Conservation (phyloP, 192 early-diverging fungal genomes). For the Bifiguratus adelaidae region DNA sequence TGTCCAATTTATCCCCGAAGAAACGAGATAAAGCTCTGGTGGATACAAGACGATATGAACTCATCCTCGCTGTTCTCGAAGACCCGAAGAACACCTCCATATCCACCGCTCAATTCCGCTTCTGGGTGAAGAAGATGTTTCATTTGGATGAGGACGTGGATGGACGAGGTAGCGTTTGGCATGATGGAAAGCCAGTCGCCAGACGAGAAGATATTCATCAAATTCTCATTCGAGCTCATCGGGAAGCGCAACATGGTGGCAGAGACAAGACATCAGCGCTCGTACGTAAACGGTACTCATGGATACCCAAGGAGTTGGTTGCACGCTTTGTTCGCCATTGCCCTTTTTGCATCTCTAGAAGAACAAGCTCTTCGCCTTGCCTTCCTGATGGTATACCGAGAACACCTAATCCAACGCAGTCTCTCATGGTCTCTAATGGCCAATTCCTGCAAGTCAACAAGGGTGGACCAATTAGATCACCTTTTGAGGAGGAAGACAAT, state of each 20-base stretch:
- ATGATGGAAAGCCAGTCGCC: slow-evolving; percentile 37
- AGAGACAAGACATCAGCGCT: slow-evolving; percentile 42
- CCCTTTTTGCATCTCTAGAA: slow-evolving; percentile 23
- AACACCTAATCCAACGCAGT: no score
- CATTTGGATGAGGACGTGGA: slow-evolving; percentile 22
- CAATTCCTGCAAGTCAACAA: no score
- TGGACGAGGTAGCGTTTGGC: slow-evolving; percentile 24
- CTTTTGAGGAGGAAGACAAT: no score
- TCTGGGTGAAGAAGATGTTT: slow-evolving; percentile 49
- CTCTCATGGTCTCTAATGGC: no score
- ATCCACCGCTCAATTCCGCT: slow-evolving; percentile 41
- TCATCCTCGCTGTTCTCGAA: slow-evolving; percentile 33
- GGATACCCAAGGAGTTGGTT: slow-evolving; percentile 26
- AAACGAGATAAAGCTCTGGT: slow-evolving; percentile 40
- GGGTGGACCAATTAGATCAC: no score
- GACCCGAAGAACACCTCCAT: slow-evolving; percentile 38
- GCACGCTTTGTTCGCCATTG: slow-evolving; percentile 23
- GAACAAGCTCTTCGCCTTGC: no score
- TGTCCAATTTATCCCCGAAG: slow-evolving; percentile 31
- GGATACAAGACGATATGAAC: slow-evolving; percentile 28
- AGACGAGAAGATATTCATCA: slow-evolving; percentile 36
- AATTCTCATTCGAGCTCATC: slow-evolving; percentile 31
- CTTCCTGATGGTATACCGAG: no score
- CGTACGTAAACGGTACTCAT: slow-evolving; percentile 22
- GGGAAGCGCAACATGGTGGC: slow-evolving; percentile 37